phyloP scores from a whole-genome alignment of 306 rosid species.

The Vicia faba region DNA sequence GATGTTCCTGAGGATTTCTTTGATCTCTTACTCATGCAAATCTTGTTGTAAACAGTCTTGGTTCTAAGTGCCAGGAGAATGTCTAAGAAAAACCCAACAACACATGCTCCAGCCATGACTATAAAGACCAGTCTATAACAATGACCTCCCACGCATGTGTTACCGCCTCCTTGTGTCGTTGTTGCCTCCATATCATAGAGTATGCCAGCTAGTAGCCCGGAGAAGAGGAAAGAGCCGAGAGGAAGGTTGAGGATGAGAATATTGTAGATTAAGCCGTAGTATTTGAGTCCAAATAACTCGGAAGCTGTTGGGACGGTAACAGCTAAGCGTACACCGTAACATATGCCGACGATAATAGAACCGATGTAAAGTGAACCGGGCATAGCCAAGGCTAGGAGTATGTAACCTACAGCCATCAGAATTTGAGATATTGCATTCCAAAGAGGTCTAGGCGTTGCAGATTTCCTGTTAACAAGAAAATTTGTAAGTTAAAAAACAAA shows the following conservation, averaged over 20 bases:
- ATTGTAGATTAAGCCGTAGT: constrained; percentile 64
- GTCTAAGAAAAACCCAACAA: constrained; percentile 77
- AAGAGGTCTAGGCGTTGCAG: constrained; percentile 78
- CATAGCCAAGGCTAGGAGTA: constrained; percentile 71
- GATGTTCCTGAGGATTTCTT: constrained; percentile 37
- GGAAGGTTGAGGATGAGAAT: constrained; percentile 89
- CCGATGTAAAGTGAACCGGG: constrained; percentile 87
- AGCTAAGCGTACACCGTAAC: constrained; percentile 81
- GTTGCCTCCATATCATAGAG: constrained; percentile 87
- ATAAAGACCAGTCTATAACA: constrained; percentile 76
- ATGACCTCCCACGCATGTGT: constrained; percentile 83
- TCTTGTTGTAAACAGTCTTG: constrained; percentile 59
- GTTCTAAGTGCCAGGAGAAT: constrained; percentile 63
- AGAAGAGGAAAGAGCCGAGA: constrained; percentile 89
- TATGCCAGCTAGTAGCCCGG: constrained; percentile 82
- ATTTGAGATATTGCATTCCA: constrained; percentile 66
- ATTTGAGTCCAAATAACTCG: constrained; percentile 77
- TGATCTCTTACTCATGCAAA: constrained; percentile 58
- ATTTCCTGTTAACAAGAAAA: constrained; percentile 42
- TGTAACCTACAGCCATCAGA: constrained; percentile 80
- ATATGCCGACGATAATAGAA: constrained; percentile 68
- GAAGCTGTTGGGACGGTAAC: constrained; percentile 82
- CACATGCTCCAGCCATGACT: constrained; percentile 71
- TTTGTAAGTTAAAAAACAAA: background rate
- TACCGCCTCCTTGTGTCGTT: constrained; percentile 68